Conservation (phyloP, 768 basidiomycete genomes). For the Exidia glandulosa region DNA sequence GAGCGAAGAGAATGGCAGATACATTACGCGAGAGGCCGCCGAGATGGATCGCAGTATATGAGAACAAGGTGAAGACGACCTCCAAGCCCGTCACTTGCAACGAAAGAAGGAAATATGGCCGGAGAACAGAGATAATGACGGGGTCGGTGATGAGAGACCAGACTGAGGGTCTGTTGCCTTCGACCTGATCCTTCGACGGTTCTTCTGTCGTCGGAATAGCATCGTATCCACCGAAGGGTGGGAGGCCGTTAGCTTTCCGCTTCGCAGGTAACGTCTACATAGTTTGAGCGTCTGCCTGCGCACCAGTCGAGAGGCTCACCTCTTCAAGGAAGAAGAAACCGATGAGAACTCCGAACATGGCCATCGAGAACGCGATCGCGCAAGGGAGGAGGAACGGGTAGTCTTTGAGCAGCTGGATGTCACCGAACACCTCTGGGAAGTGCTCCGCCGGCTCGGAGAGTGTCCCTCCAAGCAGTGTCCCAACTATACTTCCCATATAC, state of each 20-base stretch:
- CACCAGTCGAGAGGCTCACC: slow-evolving; percentile 20
- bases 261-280: neutral
- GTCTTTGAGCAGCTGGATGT: slow-evolving; percentile 27
- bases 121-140: slow-evolving; percentile 5
- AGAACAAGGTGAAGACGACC: slow-evolving; percentile 57
- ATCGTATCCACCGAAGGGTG: neutral
- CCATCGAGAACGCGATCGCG: slow-evolving; percentile 32
- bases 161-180: neutral
- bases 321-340: slow-evolving; percentile 45
- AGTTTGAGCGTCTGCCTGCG: neutral
- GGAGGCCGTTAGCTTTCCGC: neutral
- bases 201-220: neutral
- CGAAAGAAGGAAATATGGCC: slow-evolving; percentile 26
- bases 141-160: slow-evolving; percentile 1
- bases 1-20: slow-evolving; percentile 10
- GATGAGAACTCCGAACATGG: slow-evolving; percentile 29
- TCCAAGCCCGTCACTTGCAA: slow-evolving; percentile 47
- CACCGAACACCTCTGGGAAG: slow-evolving; percentile 34
- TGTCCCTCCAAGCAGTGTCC: slow-evolving; percentile 48
- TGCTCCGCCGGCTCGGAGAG: slow-evolving; percentile 45
- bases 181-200: neutral
- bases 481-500: slow-evolving; percentile 49
- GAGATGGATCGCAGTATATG: slow-evolving; percentile 44
- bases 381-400: slow-evolving; percentile 59
- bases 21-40: slow-evolving; percentile 55